phyloP scores from a whole-genome alignment of 306 rosid species.

The Inga oerstediana region DNA sequence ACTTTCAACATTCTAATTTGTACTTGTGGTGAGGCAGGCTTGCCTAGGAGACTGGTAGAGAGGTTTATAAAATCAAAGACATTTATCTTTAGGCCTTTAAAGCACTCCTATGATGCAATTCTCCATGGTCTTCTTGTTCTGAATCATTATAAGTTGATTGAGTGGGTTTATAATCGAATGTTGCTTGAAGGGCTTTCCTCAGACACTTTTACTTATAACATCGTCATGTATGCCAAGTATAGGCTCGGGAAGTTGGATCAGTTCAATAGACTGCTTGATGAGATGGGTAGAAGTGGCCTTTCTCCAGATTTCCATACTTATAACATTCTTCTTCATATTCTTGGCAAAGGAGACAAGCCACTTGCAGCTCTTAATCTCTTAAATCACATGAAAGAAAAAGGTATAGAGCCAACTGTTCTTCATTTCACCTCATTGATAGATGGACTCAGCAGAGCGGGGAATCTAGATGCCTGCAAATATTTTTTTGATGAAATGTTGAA shows the following conservation, averaged over 20 bases:
- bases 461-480: constrained; percentile 76
- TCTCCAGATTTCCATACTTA: constrained; percentile 86
- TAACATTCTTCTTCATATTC: constrained; percentile 82
- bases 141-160: constrained; percentile 82
- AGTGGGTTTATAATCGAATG: constrained; percentile 90
- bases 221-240: constrained; percentile 73
- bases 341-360: constrained; percentile 81
- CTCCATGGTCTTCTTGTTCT: constrained; percentile 64
- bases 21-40: constrained; percentile 78
- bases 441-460: constrained; percentile 91
- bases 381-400: neutral
- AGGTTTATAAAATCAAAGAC: constrained; percentile 76
- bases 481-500: constrained; percentile 74
- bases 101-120: constrained; percentile 78
- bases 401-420: constrained; percentile 45
- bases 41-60: constrained; percentile 75
- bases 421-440: constrained; percentile 93
- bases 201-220: constrained; percentile 76
- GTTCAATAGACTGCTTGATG: constrained; percentile 71
- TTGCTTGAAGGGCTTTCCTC: constrained; percentile 63
- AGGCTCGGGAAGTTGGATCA: constrained; percentile 83
- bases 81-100: constrained; percentile 76
- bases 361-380: constrained; percentile 61
- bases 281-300: constrained; percentile 78
- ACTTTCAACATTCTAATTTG: constrained; percentile 76